A percentile compares a stretch with the other conserved stretches of the same genome.
Evolutionary conservation across 306 rosid genomes (phyloP).

Genomic region (Hylodesmum podocarpum): DNA sequence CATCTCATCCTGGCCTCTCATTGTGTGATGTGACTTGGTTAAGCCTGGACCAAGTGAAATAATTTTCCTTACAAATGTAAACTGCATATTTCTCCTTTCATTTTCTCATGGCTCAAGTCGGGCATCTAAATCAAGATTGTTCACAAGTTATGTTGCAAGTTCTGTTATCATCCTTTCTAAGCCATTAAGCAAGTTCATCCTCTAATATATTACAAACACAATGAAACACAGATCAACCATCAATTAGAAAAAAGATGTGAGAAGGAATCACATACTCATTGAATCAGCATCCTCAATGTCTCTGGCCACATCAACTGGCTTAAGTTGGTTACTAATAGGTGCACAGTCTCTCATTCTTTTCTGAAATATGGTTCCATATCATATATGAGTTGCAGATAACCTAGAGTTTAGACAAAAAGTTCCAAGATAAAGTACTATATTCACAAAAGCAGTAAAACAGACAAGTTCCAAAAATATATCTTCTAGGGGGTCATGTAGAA

Average conservation of each 20-base stretch:
- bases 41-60: conserved; percentile 22
- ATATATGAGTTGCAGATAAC: conserved; percentile 32
- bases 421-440: conserved; percentile 7
- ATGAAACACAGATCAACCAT: conserved; percentile 5
- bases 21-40: not conserved
- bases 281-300: conserved; percentile 47
- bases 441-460: not conserved
- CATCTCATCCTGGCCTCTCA: conserved; percentile 3
- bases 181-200: conserved; percentile 11
- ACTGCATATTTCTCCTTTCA: conserved; percentile 22
- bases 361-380: conserved; percentile 50
- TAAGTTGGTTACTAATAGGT: conserved; percentile 39
- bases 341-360: conserved; percentile 44
- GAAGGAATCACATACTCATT: conserved; percentile 46
- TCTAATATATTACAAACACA: conserved; percentile 7
- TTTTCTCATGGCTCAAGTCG: conserved; percentile 14
- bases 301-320: conserved; percentile 43
- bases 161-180: conserved; percentile 2
- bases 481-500: not conserved
- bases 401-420: not conserved
- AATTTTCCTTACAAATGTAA: conserved; percentile 5
- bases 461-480: not conserved
- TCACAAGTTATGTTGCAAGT: conserved; percentile 8
- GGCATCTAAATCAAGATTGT: conserved; percentile 4
- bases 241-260: conserved; percentile 2